Evolutionary conservation across 768 basidiomycete species (phyloP).

Genomic region (Boletus reticuloceps): DNA sequence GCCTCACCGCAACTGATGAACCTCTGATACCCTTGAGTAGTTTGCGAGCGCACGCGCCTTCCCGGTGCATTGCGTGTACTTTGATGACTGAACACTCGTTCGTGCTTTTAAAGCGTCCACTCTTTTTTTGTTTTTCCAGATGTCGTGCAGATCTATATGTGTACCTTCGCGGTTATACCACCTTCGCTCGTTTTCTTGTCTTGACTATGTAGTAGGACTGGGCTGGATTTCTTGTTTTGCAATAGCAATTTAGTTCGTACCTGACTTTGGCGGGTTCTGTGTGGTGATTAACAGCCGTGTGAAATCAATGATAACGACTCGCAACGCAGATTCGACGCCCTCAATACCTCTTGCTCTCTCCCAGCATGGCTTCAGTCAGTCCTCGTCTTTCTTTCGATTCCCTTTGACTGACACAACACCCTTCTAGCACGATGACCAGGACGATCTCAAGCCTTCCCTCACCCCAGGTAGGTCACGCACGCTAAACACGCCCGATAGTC

Average conservation of each 20-base stretch:
- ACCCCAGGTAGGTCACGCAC: conserved; percentile 57
- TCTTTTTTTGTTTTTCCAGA: conserved; percentile 9
- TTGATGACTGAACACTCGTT: conserved; percentile 9
- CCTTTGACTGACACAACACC: neutral
- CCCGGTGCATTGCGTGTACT: neutral
- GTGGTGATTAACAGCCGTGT: conserved; percentile 43
- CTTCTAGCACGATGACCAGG: conserved; percentile 57
- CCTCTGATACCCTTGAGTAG: conserved; percentile 21
- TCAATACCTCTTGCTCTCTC: conserved; percentile 10
- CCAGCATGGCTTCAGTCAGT: conserved; percentile 56
- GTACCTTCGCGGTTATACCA: conserved; percentile 26
- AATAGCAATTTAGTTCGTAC: conserved; percentile 24
- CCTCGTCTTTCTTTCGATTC: neutral
- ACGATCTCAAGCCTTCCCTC: conserved; percentile 62
- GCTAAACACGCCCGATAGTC: neutral
- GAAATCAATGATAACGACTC: conserved; percentile 52
- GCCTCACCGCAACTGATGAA: conserved; percentile 13
- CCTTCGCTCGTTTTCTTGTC: conserved; percentile 29
- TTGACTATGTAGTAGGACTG: conserved; percentile 16
- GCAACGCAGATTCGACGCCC: conserved; percentile 17
- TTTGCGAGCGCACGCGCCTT: neutral
- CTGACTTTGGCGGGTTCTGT: conserved; percentile 1
- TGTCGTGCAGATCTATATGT: conserved; percentile 15
- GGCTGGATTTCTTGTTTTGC: conserved; percentile 23
- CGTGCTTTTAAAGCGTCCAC: conserved; percentile 25